A percentile compares a stretch with the other conserved stretches of the same genome.
phyloP scores from a whole-genome alignment of 78 protist species.

The Isochrysis galbana region DNA sequence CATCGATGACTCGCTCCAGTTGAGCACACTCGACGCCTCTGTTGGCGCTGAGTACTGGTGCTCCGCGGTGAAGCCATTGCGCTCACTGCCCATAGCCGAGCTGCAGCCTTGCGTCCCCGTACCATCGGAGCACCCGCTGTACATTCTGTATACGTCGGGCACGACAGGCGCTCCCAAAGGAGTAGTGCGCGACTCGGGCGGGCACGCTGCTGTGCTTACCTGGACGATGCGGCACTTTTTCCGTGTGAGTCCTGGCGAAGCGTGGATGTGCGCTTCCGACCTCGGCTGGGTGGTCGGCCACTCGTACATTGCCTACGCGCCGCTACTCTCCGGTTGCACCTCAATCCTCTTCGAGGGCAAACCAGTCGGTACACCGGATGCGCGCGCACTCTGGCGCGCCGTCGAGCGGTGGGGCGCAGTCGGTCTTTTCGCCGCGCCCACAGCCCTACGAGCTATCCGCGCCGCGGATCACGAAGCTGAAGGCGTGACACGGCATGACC shows the following conservation, averaged over 20 bases:
- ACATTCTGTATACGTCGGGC: conserved; percentile 22
- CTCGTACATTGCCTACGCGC: conserved; percentile 43
- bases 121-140: neutral
- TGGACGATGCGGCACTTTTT: too few species aligned
- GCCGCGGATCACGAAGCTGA: neutral
- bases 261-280: too few species aligned
- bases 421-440: conserved; percentile 44
- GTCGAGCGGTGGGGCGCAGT: neutral
- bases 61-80: too few species aligned
- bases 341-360: conserved; percentile 49
- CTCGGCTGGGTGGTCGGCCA: conserved; percentile 38
- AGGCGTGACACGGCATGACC: neutral
- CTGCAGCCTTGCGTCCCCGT: too few species aligned
- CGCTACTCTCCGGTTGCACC: conserved; percentile 32
- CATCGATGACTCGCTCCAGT: too few species aligned
- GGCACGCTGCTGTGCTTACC: too few species aligned
- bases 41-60: too few species aligned
- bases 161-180: conserved; percentile 39
- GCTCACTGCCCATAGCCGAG: too few species aligned
- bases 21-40: too few species aligned
- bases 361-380: conserved; percentile 52
- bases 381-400: conserved; percentile 45
- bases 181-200: too few species aligned
- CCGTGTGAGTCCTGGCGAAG: too few species aligned
- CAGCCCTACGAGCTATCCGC: conserved; percentile 46